Evolutionary conservation across 1,284 basidiomycete genomes (phyloP).

Genomic region (Fistulinella cinereoalba): DNA sequence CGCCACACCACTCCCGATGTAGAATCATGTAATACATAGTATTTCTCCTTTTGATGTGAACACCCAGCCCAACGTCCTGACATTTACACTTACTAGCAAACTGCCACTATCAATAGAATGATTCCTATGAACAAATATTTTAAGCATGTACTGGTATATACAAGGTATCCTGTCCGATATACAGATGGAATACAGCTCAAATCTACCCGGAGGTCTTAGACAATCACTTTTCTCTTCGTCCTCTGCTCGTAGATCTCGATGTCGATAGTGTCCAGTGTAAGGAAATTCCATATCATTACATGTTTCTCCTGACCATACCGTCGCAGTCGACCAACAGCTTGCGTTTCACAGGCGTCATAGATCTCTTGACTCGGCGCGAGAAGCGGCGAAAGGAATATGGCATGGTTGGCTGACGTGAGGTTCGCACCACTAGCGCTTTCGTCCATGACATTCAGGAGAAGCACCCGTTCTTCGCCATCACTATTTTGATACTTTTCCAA

Average conservation of each 20-base stretch:
- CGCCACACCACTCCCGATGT: no score
- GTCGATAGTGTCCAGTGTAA: slow-evolving; percentile 84
- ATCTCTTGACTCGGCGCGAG: slow-evolving; percentile 76
- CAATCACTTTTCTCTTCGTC: slow-evolving; percentile 33
- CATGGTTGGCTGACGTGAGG: slow-evolving; percentile 90
- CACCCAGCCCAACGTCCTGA: no score
- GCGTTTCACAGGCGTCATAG: slow-evolving; percentile 84
- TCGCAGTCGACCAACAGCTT: slow-evolving; percentile 86
- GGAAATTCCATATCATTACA: slow-evolving; percentile 79
- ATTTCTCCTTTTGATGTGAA: no score
- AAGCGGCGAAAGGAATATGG: slow-evolving; percentile 90
- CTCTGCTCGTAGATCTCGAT: slow-evolving; percentile 68
- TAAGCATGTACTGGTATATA: slow-evolving; percentile 5
- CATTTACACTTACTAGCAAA: background rate
- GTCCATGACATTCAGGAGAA: slow-evolving; percentile 90
- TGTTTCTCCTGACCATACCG: slow-evolving; percentile 82
- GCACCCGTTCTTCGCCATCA: slow-evolving; percentile 69
- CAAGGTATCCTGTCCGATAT: slow-evolving; percentile 10
- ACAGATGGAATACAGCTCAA: slow-evolving; percentile 4
- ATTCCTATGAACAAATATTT: slow-evolving; percentile 1
- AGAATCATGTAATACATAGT: no score
- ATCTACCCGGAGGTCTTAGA: slow-evolving; percentile 14
- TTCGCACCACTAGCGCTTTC: slow-evolving; percentile 93
- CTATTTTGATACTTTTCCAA: slow-evolving; percentile 83
- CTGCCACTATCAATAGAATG: background rate